Percentiles rank a stretch among this genome's conserved stretches.
These are phyloP conservation scores for Pseudopyrenochaeta lycopersici DNA, from an alignment of 2,329 filamentous ascomycete genomes.

Conservation along the genomic window DNA sequence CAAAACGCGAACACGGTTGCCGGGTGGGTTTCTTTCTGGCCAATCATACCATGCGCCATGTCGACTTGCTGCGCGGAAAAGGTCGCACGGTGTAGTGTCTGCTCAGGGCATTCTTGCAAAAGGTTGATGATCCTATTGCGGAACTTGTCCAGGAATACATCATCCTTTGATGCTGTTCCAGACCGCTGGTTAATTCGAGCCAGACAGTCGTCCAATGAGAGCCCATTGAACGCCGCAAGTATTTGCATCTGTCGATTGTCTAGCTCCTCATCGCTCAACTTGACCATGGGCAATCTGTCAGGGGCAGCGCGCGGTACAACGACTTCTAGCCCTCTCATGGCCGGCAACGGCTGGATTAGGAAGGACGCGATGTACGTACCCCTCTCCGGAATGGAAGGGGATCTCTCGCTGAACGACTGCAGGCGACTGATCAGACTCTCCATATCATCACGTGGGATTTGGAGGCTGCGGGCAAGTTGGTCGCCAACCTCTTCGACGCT, in stretches of 20 bases:
- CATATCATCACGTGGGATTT: constrained; percentile 72
- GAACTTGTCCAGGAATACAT: constrained; percentile 39
- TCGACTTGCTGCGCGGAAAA: constrained; percentile 55
- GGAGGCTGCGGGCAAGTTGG: constrained; percentile 76
- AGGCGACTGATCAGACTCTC: constrained; percentile 70
- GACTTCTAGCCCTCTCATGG: constrained; percentile 54
- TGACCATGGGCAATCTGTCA: constrained; percentile 56
- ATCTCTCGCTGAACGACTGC: constrained; percentile 60
- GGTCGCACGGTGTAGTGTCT: constrained; percentile 53
- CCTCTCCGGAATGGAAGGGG: constrained; percentile 59
- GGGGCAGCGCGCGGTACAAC: constrained; percentile 52
- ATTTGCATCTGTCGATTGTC: constrained; percentile 30
- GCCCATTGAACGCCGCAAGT: constrained; percentile 35
- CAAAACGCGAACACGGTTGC: constrained; percentile 57
- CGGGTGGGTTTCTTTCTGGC: constrained; percentile 33
- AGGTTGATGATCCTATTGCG: constrained; percentile 47
- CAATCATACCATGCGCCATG: constrained; percentile 32
- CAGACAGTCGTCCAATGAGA: constrained; percentile 42
- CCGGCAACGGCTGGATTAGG: constrained; percentile 48
- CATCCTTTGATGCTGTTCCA: constrained; percentile 20
- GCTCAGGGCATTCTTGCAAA: constrained; percentile 48
- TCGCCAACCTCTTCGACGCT: constrained; percentile 65
- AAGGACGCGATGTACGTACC: constrained; percentile 52
- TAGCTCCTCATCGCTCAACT: constrained; percentile 44
- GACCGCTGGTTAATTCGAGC: constrained; percentile 40